phyloP scores from a whole-genome alignment of 2,329 filamentous ascomycete species.

The Aspergillus udagawae region DNA sequence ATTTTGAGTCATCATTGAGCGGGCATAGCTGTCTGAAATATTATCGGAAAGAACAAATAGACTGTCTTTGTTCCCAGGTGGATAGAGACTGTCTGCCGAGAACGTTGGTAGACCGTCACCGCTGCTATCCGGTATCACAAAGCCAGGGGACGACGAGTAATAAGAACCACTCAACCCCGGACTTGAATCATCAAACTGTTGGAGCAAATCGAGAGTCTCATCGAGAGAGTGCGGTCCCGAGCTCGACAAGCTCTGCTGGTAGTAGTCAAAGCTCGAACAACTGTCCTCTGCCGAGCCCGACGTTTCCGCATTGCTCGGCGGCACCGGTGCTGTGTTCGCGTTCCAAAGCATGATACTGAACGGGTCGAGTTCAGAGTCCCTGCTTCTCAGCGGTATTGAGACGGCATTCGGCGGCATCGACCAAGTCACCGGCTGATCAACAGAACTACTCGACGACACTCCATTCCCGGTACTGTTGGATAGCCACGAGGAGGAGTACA shows the following conservation, averaged over 20 bases:
- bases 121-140: background rate
- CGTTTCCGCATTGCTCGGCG: background rate
- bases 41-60: constrained; percentile 16
- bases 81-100: background rate
- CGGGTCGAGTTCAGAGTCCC: background rate
- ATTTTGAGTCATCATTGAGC: constrained; percentile 33
- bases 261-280: background rate
- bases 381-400: background rate
- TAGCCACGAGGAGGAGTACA: background rate
- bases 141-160: background rate
- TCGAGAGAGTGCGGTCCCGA: background rate
- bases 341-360: background rate
- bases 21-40: constrained; percentile 32
- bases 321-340: background rate
- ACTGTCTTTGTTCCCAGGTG: background rate
- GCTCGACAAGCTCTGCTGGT: background rate
- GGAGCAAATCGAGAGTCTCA: background rate
- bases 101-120: background rate
- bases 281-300: background rate
- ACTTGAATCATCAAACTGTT: background rate
- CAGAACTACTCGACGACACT: background rate
- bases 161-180: background rate
- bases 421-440: background rate
- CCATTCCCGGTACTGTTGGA: background rate
- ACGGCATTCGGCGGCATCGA: background rate